Evolutionary conservation across 331 rosid genomes (phyloP), one percentile per base, ranked within the genome.

Genomic region (Saraca asoca): DNA sequence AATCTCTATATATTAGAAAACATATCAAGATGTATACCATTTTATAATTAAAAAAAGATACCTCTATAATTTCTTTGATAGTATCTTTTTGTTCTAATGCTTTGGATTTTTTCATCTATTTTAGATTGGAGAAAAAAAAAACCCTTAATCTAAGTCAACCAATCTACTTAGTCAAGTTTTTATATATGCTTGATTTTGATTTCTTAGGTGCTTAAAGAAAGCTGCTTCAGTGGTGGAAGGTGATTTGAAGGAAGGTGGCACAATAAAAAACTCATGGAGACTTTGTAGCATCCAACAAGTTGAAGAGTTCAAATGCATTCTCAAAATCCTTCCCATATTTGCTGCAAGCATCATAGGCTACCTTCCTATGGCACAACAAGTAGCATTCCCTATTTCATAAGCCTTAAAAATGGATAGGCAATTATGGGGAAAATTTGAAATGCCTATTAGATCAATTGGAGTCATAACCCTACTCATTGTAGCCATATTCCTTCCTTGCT

Each of bases 371-470:
- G 68, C 54, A 12, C 90, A 81, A 34, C 81, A 73, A 60, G 43
- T 53, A 39, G 80, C 87, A 9, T 88, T 85, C 17, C 70, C 77
- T 7, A 69, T 88, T 5, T 88, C 90, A 39, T 92, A 88, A 56
- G 95, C 92, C 50, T 53, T 83, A 9, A 86, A 76, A 67, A 86
- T 86, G 92, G 85, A 86, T 10, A 74, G 82, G 12, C 73, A 75
- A 48, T 62, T 88, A 4, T 86, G 82, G 2, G 61, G 55, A n/a
- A 58, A 59, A 2, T 81, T 81, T 29, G 82, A 88, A 61, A 59
- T 88, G 9, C 95, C 82, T 0, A 72, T 90, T 0, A 85, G 81
- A 5, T 79, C 87, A 11, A 5, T 79, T 7, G 33, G n/a, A 10
- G 78, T 83, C 10, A 65, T 81, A 35, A 35, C 79, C 43, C 12